phyloP scores from a whole-genome alignment of 2,329 filamentous ascomycete species.

The Penicillium griseofulvum region DNA sequence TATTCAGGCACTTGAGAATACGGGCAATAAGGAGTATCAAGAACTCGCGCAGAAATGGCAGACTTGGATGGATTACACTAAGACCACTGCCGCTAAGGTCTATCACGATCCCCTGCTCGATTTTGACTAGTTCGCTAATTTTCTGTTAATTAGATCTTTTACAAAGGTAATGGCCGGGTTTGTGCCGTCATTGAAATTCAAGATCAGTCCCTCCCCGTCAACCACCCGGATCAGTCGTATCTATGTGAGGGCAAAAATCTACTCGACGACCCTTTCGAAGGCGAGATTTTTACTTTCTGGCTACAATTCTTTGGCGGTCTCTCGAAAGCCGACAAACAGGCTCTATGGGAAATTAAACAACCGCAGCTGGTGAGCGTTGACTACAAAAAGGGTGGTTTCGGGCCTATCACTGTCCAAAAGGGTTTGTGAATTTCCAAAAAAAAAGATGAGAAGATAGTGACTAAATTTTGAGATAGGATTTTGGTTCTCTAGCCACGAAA shows the following conservation, averaged over 20 bases:
- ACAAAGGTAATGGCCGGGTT: slow-evolving; percentile 39
- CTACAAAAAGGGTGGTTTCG: slow-evolving; percentile 38
- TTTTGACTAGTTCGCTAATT: background rate
- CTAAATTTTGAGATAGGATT: slow-evolving; percentile 20
- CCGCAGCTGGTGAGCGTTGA: slow-evolving; percentile 39
- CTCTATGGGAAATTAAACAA: slow-evolving; percentile 42
- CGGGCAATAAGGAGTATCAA: slow-evolving; percentile 17
- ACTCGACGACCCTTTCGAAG: slow-evolving; percentile 47
- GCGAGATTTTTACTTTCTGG: slow-evolving; percentile 45
- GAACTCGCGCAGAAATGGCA: slow-evolving; percentile 40
- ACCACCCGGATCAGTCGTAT: slow-evolving; percentile 32
- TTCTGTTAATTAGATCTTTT: slow-evolving; percentile 32
- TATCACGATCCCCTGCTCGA: background rate
- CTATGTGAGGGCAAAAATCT: slow-evolving; percentile 35
- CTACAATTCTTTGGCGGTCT: slow-evolving; percentile 41
- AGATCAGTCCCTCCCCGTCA: slow-evolving; percentile 35
- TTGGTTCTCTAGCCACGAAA: slow-evolving; percentile 46
- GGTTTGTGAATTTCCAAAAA: slow-evolving; percentile 15
- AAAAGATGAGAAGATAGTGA: background rate
- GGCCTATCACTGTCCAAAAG: slow-evolving; percentile 45
- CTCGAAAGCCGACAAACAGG: slow-evolving; percentile 32
- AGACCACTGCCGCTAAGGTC: slow-evolving; percentile 35
- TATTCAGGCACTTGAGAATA: slow-evolving; percentile 39
- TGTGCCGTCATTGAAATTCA: slow-evolving; percentile 41
- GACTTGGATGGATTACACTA: slow-evolving; percentile 43